Percentiles rank a stretch among this genome's conserved stretches.
Evolutionary conservation across 1,284 basidiomycete species (phyloP).

Genomic region (Ceraceosorus guamensis): DNA sequence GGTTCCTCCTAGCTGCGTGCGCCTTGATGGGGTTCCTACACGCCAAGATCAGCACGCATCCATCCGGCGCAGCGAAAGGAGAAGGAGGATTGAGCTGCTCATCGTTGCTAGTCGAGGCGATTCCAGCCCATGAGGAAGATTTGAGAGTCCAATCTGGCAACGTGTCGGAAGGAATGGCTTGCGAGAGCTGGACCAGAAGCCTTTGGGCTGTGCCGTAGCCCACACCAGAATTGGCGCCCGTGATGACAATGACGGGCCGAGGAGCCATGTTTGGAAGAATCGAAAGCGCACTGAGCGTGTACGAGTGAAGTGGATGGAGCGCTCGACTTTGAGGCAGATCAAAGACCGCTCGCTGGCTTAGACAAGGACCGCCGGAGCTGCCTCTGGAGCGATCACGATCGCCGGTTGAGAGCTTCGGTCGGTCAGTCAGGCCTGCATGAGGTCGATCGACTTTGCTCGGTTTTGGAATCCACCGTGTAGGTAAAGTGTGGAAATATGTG

Average conservation of each 20-base stretch:
- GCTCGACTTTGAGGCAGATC: no score
- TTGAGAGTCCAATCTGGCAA: constrained; percentile 19
- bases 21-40: constrained; percentile 48
- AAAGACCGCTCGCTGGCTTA: no score
- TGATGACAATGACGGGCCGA: constrained; percentile 43
- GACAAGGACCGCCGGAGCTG: no score
- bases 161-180: constrained; percentile 38
- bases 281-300: background rate
- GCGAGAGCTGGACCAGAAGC: constrained; percentile 45
- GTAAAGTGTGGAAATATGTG: no score
- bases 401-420: no score
- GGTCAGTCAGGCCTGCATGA: no score
- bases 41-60: constrained; percentile 44
- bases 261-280: constrained; percentile 1
- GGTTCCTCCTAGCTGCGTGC: constrained; percentile 33
- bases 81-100: constrained; percentile 20
- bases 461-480: no score
- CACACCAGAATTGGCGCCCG: constrained; percentile 45
- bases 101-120: no score
- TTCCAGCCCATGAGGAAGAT: background rate
- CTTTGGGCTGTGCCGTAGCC: constrained; percentile 46
- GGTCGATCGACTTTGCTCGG: no score
- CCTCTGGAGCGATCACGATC: no score
- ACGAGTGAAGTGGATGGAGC: no score
- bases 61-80: constrained; percentile 43